Base-by-base conservation (phyloP, 805 yeast species). In the Saccharomycodes ludwigii region DNA sequence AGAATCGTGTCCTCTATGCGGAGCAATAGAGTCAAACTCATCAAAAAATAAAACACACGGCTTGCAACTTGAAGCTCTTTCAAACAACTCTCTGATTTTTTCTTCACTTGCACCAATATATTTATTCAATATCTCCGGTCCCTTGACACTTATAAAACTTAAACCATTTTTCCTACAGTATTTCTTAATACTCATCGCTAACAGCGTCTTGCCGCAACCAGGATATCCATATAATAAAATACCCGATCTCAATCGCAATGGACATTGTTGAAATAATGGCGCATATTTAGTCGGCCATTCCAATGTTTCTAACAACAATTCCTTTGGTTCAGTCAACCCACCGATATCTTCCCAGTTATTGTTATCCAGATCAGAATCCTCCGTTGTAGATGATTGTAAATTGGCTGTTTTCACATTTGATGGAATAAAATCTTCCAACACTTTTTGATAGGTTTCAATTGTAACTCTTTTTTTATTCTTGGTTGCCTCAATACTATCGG, bases 261-360 rank as follows among this genome's bases (percentile, higher is more conserved):
- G 94, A 46, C 94, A 83, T 39, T 73, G 73, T 12, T 77, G 76
- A 56, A 91, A 88, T n/a, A 88, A 83, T 5, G 96, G 95, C 0
- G 95, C 93, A 49, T 88, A 88, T 46, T 77, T 84, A 1, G 94
- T 83, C 2, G 98, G 98, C 96, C 96, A 88, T 48, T 91, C 97
- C 21, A 88, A 58, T 0, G 97, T 91, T 49, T 88, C 97, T 31
- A 84, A 53, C 7, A 88, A 56, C 0, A 83, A 61, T 7, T 68
- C 62, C 47, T 88, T 88, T 2, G 93, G 91, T 11, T 73, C 78
- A 13, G 58, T 58, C 33, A 88, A 59, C 0, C 96, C 98, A 5
- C 97, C 98, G 41, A 88, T 83, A 42, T 85, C 94, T 2, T 63
- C 45, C 98, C 98, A 88, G 28, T 68, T 67, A 1, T 75, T n/a